Evolutionary conservation across 2,329 filamentous ascomycete genomes (phyloP).

Genomic region (Diatrype stigma): DNA sequence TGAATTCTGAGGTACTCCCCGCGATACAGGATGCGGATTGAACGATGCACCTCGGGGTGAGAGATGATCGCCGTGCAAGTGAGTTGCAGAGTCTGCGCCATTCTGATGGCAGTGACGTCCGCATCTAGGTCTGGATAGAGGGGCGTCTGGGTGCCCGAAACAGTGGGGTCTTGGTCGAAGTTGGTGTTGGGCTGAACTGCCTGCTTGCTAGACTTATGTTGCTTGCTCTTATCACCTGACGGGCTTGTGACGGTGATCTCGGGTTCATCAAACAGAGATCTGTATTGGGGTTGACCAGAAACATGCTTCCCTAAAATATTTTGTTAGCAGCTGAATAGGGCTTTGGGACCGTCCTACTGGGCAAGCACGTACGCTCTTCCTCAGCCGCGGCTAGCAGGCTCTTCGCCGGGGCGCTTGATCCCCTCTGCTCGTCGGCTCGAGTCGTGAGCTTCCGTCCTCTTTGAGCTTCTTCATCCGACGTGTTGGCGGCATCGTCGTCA

Average conservation of each 20-base stretch:
- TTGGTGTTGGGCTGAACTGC: slow-evolving; percentile 75
- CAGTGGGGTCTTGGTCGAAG: slow-evolving; percentile 63
- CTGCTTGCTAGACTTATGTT: slow-evolving; percentile 43
- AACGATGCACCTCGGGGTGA: slow-evolving; percentile 71
- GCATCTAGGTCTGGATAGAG: slow-evolving; percentile 84
- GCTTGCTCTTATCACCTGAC: slow-evolving; percentile 55
- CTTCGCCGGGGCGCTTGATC: slow-evolving; percentile 29
- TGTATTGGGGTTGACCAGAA: slow-evolving; percentile 52
- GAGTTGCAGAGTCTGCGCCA: slow-evolving; percentile 79
- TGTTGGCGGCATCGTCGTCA: slow-evolving; percentile 51
- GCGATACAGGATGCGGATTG: slow-evolving; percentile 84
- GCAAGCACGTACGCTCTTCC: slow-evolving; percentile 64
- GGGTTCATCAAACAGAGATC: slow-evolving; percentile 63
- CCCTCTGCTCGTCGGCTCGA: slow-evolving; percentile 38
- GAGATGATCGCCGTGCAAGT: slow-evolving; percentile 76
- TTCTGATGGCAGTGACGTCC: slow-evolving; percentile 77
- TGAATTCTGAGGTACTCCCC: slow-evolving; percentile 78
- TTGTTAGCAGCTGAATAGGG: slow-evolving; percentile 18
- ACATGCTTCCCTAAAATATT: slow-evolving; percentile 46
- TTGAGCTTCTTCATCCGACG: slow-evolving; percentile 64
- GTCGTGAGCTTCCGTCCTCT: slow-evolving; percentile 56
- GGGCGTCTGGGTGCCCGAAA: slow-evolving; percentile 50
- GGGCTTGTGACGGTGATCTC: slow-evolving; percentile 62
- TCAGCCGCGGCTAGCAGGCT: slow-evolving; percentile 71
- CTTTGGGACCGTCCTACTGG: slow-evolving; percentile 7